Evolutionary conservation across 306 rosid genomes (phyloP).

Genomic region (Amphicarpaea edgeworthii): DNA sequence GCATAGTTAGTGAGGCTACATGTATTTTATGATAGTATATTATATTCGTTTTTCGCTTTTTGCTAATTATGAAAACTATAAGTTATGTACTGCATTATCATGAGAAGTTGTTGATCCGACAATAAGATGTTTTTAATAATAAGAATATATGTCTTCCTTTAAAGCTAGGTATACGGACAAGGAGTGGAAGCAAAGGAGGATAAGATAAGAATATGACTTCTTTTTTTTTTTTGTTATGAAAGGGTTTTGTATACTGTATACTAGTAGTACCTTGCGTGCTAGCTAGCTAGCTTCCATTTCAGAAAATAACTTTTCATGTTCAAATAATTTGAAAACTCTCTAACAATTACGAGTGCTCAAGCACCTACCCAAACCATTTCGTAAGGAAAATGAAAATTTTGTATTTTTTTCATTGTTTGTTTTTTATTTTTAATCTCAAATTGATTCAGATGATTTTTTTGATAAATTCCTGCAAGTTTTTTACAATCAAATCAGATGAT

Average conservation of each 20-base stretch:
- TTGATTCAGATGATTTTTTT: too few relatives aligned
- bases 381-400: too few relatives aligned
- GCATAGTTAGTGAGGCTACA: constrained; percentile 49
- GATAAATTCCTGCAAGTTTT: background rate
- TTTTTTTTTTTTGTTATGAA: background rate
- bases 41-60: too few relatives aligned
- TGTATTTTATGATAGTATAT: constrained; percentile 34
- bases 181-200: constrained; percentile 38
- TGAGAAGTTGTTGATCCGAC: constrained; percentile 17
- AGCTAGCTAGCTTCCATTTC: background rate
- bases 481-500: background rate
- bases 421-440: too few relatives aligned
- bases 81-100: constrained; percentile 7
- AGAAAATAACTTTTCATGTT: background rate
- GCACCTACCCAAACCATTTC: background rate
- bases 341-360: background rate
- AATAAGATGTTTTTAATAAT: background rate
- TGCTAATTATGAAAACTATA: background rate
- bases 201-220: background rate
- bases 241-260: background rate
- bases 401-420: too few relatives aligned
- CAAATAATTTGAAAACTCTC: background rate
- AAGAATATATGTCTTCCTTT: background rate
- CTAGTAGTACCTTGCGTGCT: background rate
- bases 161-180: background rate